Conservation (phyloP, 768 basidiomycete genomes). For the Mycena rosella region DNA sequence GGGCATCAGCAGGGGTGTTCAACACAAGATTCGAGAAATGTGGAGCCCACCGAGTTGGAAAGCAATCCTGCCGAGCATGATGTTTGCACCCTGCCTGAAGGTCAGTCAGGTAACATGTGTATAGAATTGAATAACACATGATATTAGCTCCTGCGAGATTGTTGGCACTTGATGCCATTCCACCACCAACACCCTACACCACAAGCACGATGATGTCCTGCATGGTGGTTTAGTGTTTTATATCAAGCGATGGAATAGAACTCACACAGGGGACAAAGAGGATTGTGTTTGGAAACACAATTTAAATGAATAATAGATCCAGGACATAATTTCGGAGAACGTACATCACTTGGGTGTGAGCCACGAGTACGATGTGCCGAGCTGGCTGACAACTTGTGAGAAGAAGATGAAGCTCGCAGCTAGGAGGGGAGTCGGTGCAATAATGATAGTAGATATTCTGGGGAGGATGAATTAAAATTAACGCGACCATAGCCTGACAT, state of each 20-base stretch:
- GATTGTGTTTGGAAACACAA: constrained; percentile 48
- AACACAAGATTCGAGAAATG: not conserved
- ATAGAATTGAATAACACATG: not conserved
- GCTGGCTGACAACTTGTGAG: constrained; percentile 54
- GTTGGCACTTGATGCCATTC: constrained; percentile 7
- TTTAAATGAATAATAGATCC: constrained; percentile 10
- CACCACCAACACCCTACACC: constrained; percentile 23
- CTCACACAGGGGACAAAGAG: constrained; percentile 52
- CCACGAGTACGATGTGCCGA: constrained; percentile 65
- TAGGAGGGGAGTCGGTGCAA: constrained; percentile 69
- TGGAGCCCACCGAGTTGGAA: constrained; percentile 62
- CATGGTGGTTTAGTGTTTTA: not conserved
- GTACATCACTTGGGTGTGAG: constrained; percentile 56
- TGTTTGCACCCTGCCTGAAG: constrained; percentile 1
- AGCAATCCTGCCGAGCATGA: constrained; percentile 72
- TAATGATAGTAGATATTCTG: constrained; percentile 59
- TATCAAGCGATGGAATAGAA: not conserved
- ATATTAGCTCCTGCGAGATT: constrained; percentile 10
- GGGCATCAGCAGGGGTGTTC: not conserved
- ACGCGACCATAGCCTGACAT: too few relatives aligned
- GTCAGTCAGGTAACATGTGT: not conserved
- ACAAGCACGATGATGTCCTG: constrained; percentile 24
- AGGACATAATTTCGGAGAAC: constrained; percentile 27
- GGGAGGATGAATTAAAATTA: too few relatives aligned
- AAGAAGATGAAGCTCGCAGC: constrained; percentile 48